Evolutionary conservation across 2,329 filamentous ascomycete species (phyloP).

Genomic region (Aspergillus ruber): DNA sequence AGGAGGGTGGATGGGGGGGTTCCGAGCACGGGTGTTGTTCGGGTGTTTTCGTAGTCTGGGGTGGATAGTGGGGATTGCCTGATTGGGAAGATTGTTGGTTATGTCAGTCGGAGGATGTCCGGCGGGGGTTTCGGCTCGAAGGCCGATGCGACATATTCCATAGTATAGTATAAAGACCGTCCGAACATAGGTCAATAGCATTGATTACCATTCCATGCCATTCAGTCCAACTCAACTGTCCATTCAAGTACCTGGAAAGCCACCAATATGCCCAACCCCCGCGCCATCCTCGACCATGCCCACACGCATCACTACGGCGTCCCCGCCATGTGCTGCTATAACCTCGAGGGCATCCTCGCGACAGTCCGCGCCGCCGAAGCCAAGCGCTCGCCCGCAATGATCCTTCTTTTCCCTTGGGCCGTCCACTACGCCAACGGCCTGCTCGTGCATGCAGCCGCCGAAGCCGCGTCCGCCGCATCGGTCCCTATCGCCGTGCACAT

Average conservation of each 20-base stretch:
- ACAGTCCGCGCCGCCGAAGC: conserved; percentile 63
- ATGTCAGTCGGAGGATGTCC: conserved; percentile 14
- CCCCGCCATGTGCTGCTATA: conserved; percentile 59
- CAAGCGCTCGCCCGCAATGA: conserved; percentile 61
- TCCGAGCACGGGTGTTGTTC: conserved; percentile 27
- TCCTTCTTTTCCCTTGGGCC: conserved; percentile 70
- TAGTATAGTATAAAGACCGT: background rate
- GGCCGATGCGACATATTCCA: background rate
- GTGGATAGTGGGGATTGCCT: conserved; percentile 5
- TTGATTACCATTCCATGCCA: background rate
- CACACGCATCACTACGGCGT: conserved; percentile 52
- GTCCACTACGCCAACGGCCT: conserved; percentile 57
- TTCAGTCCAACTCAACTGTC: background rate
- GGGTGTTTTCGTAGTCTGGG: conserved; percentile 16
- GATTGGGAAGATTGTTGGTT: background rate
- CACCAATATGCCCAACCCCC: conserved; percentile 32
- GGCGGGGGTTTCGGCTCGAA: background rate
- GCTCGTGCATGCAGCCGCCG: conserved; percentile 51
- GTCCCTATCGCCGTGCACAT: conserved; percentile 60
- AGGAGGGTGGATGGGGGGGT: conserved; percentile 24
- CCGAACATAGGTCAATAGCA: background rate
- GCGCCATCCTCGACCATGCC: conserved; percentile 54
- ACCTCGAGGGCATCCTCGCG: conserved; percentile 64
- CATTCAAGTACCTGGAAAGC: background rate
- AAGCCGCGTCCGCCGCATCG: conserved; percentile 49